These are phyloP conservation scores for Neopestalotiopsis sp. DNA, from an alignment of 2,329 filamentous ascomycete genomes.

Conservation along the genomic window DNA sequence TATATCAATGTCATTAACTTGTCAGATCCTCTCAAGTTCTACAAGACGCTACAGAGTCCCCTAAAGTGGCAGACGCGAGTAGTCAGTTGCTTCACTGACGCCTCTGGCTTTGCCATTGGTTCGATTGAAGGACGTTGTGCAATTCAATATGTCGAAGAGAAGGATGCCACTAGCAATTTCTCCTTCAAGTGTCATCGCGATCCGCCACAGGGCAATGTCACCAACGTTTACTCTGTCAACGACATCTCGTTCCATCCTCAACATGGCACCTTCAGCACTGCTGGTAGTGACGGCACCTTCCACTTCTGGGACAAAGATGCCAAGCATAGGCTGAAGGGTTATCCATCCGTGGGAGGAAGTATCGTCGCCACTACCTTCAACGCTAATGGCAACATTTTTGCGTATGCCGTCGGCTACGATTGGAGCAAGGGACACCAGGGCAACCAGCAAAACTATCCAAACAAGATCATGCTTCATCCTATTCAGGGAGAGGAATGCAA, in stretches of 20 bases:
- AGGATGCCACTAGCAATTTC: constrained; percentile 91
- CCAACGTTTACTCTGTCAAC: constrained; percentile 94
- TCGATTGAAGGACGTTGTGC: constrained; percentile 97
- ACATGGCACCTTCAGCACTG: constrained; percentile 98
- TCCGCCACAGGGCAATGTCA: constrained; percentile 73
- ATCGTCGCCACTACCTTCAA: constrained; percentile 95
- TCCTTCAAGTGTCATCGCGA: constrained; percentile 99
- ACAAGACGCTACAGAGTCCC: constrained; percentile 95
- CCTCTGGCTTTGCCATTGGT: constrained; percentile 90
- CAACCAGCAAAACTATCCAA: constrained; percentile 77
- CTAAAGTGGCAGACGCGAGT: constrained; percentile 98
- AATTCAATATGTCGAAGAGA: constrained; percentile 98
- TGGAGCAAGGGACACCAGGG: constrained; percentile 95
- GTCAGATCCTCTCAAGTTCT: constrained; percentile 85
- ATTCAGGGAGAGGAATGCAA: constrained; percentile 69
- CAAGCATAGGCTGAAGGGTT: constrained; percentile 89
- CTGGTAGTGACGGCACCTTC: constrained; percentile 94
- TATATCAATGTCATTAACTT: constrained; percentile 97
- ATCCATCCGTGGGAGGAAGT: constrained; percentile 80
- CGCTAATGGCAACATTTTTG: constrained; percentile 81
- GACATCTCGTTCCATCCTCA: constrained; percentile 96
- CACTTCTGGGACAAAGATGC: constrained; percentile 96
- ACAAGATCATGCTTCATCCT: constrained; percentile 86
- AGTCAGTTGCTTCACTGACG: constrained; percentile 92
- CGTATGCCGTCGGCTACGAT: constrained; percentile 92